Evolutionary conservation across 1,284 basidiomycete genomes (phyloP), one percentile per base, ranked within the genome.

Genomic region (Ceratobasidium sp.): DNA sequence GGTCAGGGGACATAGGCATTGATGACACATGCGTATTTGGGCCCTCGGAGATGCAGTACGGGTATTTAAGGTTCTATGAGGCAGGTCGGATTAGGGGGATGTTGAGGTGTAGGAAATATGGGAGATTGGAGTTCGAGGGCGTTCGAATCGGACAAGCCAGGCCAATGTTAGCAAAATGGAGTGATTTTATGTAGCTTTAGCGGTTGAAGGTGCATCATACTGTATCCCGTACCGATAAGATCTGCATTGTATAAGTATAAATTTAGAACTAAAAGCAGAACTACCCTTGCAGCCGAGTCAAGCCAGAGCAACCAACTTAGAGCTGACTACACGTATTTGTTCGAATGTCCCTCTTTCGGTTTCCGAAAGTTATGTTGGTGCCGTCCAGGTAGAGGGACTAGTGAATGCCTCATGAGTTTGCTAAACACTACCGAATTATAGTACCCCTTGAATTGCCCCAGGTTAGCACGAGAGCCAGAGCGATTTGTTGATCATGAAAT

Each of bases 31-130:
- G 48, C 12, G 54, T 67, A 3, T 59, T 76, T 44, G 74, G 64
- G 30, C 64, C 74, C 2, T 76, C 74, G n/a, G 74, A 67, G 41
- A 46, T 59, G 48, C 64, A 76, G 41, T 76, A 59, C 33, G 74
- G 74, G 18, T 76, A 67, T 38, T 14, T 76, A 27, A 76, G 41
- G 64, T 76, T 76, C 44, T 33, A 57, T 59, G 64, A 38, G 16
- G 35, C 38, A 3, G 59, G 59, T 2, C 67, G 30, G 27, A 30
- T 76, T 38, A 54, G 38, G 38, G 74, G 74, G 18, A 59, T 76
- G 50, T 52, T 76, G 54, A 67, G 64, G 55, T 76, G 74, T 64
- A 23, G 52, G 23, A 55, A 30, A 23, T 76, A 76, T 50, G 74
- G 74, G 23, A 65, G 44, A 27, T 20, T 76, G 20, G 74, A 76